Percentiles rank a stretch among this genome's conserved stretches.
Evolutionary conservation across 2,329 filamentous ascomycete genomes (phyloP).

Genomic region (Talaromyces marneffei): DNA sequence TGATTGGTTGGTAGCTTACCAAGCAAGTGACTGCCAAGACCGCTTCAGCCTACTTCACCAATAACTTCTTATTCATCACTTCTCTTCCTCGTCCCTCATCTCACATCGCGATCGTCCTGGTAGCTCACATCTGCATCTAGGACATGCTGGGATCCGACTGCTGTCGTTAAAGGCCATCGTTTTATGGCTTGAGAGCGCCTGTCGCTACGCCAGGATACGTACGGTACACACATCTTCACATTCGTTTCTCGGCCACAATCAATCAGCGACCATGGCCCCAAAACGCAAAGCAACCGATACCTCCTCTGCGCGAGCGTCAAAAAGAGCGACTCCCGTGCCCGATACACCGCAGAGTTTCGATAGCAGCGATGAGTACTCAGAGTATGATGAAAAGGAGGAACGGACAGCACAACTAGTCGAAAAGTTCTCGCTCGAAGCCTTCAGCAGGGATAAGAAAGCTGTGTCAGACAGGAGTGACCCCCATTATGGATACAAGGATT

Average conservation of each 20-base stretch:
- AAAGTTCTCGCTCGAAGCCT: slow-evolving; percentile 50
- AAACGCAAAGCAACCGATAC: slow-evolving; percentile 49
- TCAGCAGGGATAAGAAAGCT: slow-evolving; percentile 43
- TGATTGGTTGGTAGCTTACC: neutral
- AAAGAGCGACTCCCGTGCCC: slow-evolving; percentile 44
- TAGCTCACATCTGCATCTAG: neutral
- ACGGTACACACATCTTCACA: neutral
- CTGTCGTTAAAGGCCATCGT: neutral
- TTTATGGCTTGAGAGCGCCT: neutral
- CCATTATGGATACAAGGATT: slow-evolving; percentile 63
- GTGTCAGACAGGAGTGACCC: slow-evolving; percentile 43
- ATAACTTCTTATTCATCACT: neutral
- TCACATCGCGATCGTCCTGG: neutral
- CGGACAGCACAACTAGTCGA: slow-evolving; percentile 47
- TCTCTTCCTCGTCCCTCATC: neutral
- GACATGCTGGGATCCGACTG: slow-evolving; percentile 12
- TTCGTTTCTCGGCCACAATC: slow-evolving; percentile 6
- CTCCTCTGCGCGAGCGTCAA: slow-evolving; percentile 43
- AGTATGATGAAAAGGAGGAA: slow-evolving; percentile 45
- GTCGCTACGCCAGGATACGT: neutral
- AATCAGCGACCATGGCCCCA: slow-evolving; percentile 55
- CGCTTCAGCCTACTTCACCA: neutral
- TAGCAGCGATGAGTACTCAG: slow-evolving; percentile 56
- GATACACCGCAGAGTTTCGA: slow-evolving; percentile 38
- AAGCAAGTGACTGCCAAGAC: slow-evolving; percentile 1